Evolutionary conservation across 805 yeast species (phyloP).

Genomic region (Candida silvicultrix): DNA sequence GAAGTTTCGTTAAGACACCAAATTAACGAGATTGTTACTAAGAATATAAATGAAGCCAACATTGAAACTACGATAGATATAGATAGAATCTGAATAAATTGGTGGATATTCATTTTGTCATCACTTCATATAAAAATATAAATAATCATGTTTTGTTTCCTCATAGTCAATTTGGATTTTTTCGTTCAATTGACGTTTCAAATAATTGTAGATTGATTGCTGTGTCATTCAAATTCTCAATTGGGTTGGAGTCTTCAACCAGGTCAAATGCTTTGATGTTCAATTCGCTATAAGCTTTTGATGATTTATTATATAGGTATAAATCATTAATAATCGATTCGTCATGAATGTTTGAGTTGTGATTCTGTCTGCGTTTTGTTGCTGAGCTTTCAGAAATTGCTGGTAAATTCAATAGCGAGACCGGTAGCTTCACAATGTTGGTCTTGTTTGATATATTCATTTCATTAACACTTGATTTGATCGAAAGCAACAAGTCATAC

Average conservation of each 20-base stretch:
- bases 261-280: conserved; percentile 46
- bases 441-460: conserved; percentile 20
- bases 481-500: conserved; percentile 51
- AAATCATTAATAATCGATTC: conserved; percentile 15
- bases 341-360: conserved; percentile 16
- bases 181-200: conserved; percentile 42
- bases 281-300: conserved; percentile 28
- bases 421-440: conserved; percentile 18
- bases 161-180: conserved; percentile 34
- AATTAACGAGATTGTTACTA: conserved; percentile 34
- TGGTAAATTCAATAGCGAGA: conserved; percentile 19
- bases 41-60: conserved; percentile 22
- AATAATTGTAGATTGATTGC: conserved; percentile 48
- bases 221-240: conserved; percentile 42
- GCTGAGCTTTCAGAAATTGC: conserved; percentile 12
- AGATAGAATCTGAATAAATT: conserved; percentile 20
- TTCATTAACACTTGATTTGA: conserved; percentile 32
- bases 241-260: conserved; percentile 50
- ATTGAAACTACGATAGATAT: conserved; percentile 41
- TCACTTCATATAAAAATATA: too few relatives aligned
- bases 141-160: neutral
- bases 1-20: conserved; percentile 52
- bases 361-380: neutral
- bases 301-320: conserved; percentile 21
- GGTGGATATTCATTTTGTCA: neutral